phyloP scores from a whole-genome alignment of 805 yeast species.

The Cephaloascus albidus region DNA sequence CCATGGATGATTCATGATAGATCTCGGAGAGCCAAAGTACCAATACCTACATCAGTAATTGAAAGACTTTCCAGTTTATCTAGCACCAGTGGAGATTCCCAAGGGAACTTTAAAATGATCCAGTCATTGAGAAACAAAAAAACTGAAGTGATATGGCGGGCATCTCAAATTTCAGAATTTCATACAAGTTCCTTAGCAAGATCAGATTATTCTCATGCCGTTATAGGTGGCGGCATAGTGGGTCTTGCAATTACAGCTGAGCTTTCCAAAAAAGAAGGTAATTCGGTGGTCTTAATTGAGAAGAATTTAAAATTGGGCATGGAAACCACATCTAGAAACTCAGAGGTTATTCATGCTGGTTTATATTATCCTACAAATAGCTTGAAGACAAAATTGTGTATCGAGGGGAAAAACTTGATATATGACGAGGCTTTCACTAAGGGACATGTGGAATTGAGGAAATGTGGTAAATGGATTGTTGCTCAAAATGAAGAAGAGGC shows the following conservation, averaged over 20 bases:
- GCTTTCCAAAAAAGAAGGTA: conserved; percentile 34
- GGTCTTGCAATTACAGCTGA: conserved; percentile 78
- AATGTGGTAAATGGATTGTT: conserved; percentile 82
- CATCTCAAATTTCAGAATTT: too few relatives aligned
- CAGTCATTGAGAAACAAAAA: too few relatives aligned
- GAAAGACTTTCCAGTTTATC: too few relatives aligned
- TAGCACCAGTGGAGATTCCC: too few relatives aligned
- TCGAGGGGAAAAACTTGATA: conserved; percentile 63
- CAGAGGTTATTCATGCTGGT: conserved; percentile 92
- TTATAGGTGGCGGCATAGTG: conserved; percentile 80
- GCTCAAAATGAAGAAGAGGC: conserved; percentile 66
- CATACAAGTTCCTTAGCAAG: neutral
- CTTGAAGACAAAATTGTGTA: conserved; percentile 60
- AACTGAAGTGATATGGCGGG: too few relatives aligned
- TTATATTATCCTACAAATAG: conserved; percentile 66
- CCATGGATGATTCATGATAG: too few relatives aligned
- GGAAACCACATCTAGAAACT: conserved; percentile 84
- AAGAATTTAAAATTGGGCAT: conserved; percentile 57
- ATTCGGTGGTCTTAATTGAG: conserved; percentile 58
- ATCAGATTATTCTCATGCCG: conserved; percentile 56
- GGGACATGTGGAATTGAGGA: conserved; percentile 45
- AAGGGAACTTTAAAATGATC: too few relatives aligned
- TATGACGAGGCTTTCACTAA: conserved; percentile 33
- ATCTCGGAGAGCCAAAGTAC: too few relatives aligned
- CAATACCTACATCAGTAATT: too few relatives aligned